Evolutionary conservation across 1,284 basidiomycete species (phyloP).

Genomic region (Leucoagaricus sp.): DNA sequence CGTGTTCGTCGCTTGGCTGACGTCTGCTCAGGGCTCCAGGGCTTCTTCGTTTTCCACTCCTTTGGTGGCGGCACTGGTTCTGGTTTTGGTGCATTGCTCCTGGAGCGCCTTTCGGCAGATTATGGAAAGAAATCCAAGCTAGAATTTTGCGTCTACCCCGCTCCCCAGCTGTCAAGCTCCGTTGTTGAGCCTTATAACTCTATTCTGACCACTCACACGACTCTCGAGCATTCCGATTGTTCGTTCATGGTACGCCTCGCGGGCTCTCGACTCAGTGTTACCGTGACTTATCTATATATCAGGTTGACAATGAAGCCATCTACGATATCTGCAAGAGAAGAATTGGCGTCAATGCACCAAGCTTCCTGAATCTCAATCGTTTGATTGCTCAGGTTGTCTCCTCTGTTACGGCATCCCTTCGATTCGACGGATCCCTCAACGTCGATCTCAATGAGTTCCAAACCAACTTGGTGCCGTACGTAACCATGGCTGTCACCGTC

Average conservation of each 20-base stretch:
- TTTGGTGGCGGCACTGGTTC: slow-evolving; percentile 99
- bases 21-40: slow-evolving; percentile 97
- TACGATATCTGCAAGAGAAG: slow-evolving; percentile 99
- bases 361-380: slow-evolving; percentile 95
- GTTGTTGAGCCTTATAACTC: slow-evolving; percentile 99
- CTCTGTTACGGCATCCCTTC: slow-evolving; percentile 94
- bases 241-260: slow-evolving; percentile 83
- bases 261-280: slow-evolving; percentile 29
- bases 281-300: neutral
- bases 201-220: slow-evolving; percentile 97
- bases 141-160: slow-evolving; percentile 98
- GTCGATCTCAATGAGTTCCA: slow-evolving; percentile 99
- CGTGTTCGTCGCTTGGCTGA: slow-evolving; percentile 95
- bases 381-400: slow-evolving; percentile 98
- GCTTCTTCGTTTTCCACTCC: slow-evolving; percentile 99
- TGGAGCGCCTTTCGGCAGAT: slow-evolving; percentile 96
- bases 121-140: slow-evolving; percentile 99
- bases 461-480: slow-evolving; percentile 94
- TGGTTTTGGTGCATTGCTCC: slow-evolving; percentile 96
- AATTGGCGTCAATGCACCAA: slow-evolving; percentile 84
- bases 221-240: slow-evolving; percentile 98
- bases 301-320: slow-evolving; percentile 97
- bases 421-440: slow-evolving; percentile 97
- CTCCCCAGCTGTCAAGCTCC: slow-evolving; percentile 92
- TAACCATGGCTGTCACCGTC: slow-evolving; percentile 22